Evolutionary conservation across 768 basidiomycete genomes (phyloP), one percentile per base, ranked within the genome.

Genomic region (Filobasidium wieringae): DNA sequence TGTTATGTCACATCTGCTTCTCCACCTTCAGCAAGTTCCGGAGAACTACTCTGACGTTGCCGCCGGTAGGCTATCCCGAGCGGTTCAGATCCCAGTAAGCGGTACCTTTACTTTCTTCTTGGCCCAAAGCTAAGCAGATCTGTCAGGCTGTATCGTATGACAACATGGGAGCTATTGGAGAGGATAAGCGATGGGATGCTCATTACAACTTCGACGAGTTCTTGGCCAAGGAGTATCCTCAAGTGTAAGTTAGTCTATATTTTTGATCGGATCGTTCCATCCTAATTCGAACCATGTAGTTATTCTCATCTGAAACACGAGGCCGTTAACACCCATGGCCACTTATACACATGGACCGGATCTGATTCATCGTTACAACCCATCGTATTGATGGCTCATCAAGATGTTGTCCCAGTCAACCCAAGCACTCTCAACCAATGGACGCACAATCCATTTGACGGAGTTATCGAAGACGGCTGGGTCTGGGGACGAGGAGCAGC

Each of bases 341-440:
- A 88, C n/a, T 70, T 87, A 7, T 85, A 82, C 67, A 80, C 81
- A 34, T 89, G 87, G 87, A 74, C 78, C 58, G 87, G 86, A 1
- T 77, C 78, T 2, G 78, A 86, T 63, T 58, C 68, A 12, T 72
- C 76, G 1, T 75, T 86, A 7, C 84, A 86, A 68, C 87, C 88
- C 0, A 66, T 88, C 19, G 74, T 89, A 7, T 72, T 72, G 30
- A 69, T 72, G 69, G 69, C 69, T 30, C 71, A 72, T 61, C 60
- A 34, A 83, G 84, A 86, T 62, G 84, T 85, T 5, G 84, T 86
- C 5, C 84, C 84, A 4, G 84, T 84, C 7, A 77, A 81, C 24
- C 77, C 79, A 2, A 73, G 75, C 4, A 83, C 83, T 0, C 71
- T 79, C 19, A 76, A 78, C 58, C 70, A 79, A 58, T 86, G 84